Evolutionary conservation across 805 yeast species (phyloP).

Genomic region (Suhomyces canberraensis): DNA sequence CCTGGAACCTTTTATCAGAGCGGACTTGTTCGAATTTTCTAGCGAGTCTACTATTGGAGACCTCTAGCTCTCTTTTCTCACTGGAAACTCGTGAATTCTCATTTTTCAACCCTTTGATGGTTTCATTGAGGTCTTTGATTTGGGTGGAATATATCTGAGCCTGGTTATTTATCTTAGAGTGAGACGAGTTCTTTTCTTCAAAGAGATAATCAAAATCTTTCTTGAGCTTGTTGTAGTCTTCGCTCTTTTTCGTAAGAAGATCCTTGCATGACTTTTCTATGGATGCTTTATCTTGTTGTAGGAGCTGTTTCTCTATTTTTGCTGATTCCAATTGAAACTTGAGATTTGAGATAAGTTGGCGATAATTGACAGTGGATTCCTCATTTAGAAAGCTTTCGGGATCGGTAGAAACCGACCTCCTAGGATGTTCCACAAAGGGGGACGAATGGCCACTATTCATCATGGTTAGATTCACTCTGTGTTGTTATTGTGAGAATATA

Average conservation of each 20-base stretch:
- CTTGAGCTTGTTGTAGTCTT: slow-evolving; percentile 30
- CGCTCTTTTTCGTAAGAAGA: slow-evolving; percentile 28
- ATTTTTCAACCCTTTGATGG: slow-evolving; percentile 16
- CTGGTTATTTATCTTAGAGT: slow-evolving; percentile 31
- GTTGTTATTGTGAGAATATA: no score
- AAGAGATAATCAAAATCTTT: slow-evolving; percentile 35
- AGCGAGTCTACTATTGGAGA: slow-evolving; percentile 20
- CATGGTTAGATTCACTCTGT: no score
- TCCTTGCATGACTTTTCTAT: slow-evolving; percentile 23
- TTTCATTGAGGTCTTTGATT: slow-evolving; percentile 15
- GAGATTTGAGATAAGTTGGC: slow-evolving; percentile 22
- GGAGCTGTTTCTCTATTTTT: slow-evolving; percentile 33
- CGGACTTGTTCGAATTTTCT: slow-evolving; percentile 32
- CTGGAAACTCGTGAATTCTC: slow-evolving; percentile 14
- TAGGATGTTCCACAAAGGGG: slow-evolving; percentile 27
- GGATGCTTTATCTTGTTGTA: slow-evolving; percentile 26
- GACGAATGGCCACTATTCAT: slow-evolving; percentile 12
- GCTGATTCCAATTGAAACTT: slow-evolving; percentile 32
- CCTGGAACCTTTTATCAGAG: slow-evolving; percentile 32
- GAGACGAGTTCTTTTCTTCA: slow-evolving; percentile 30
- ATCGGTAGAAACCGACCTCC: slow-evolving; percentile 3
- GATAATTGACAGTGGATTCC: slow-evolving; percentile 14
- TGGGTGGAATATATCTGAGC: slow-evolving; percentile 22
- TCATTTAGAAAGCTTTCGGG: not conserved
- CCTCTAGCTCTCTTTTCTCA: slow-evolving; percentile 16